Conservation (phyloP, 345 rosid species). For the Erodium maritimum region DNA sequence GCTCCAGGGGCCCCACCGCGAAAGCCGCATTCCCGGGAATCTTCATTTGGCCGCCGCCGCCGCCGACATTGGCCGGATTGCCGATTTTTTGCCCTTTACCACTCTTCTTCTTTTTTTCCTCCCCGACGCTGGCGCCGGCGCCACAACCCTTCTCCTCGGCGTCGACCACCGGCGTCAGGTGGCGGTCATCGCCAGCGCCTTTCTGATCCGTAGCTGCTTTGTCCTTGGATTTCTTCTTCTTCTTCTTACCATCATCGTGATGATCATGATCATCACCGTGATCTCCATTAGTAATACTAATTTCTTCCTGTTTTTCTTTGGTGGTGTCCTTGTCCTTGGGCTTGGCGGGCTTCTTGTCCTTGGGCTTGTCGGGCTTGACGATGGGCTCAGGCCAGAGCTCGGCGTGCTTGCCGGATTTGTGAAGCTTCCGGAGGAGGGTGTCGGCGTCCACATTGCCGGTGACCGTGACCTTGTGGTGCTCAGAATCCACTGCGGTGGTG, state of each 20-base stretch:
- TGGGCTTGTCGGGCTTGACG: slow-evolving; percentile 8
- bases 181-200: slow-evolving; percentile 4
- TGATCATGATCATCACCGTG: slow-evolving; percentile 5
- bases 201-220: slow-evolving; percentile 6
- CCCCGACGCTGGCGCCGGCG: slow-evolving; percentile 11
- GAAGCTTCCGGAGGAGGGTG: slow-evolving; percentile 44
- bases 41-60: slow-evolving; percentile 9
- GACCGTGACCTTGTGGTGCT: slow-evolving; percentile 53
- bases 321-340: slow-evolving; percentile 20
- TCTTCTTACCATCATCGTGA: slow-evolving; percentile 7
- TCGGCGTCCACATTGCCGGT: slow-evolving; percentile 40
- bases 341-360: slow-evolving; percentile 20
- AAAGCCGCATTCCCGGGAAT: neutral
- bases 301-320: slow-evolving; percentile 10
- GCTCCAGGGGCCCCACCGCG: slow-evolving; percentile 3
- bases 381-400: slow-evolving; percentile 44
- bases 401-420: slow-evolving; percentile 45
- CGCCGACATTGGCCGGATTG: slow-evolving; percentile 7
- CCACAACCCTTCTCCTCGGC: slow-evolving; percentile 2
- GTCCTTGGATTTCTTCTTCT: slow-evolving; percentile 4
- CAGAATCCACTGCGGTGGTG: slow-evolving; percentile 33
- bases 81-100: slow-evolving; percentile 15
- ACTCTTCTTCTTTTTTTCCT: slow-evolving; percentile 30
- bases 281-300: slow-evolving; percentile 1
- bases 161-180: neutral